Conservation (phyloP, 805 yeast genomes). For the Monosporozyma unispora region DNA sequence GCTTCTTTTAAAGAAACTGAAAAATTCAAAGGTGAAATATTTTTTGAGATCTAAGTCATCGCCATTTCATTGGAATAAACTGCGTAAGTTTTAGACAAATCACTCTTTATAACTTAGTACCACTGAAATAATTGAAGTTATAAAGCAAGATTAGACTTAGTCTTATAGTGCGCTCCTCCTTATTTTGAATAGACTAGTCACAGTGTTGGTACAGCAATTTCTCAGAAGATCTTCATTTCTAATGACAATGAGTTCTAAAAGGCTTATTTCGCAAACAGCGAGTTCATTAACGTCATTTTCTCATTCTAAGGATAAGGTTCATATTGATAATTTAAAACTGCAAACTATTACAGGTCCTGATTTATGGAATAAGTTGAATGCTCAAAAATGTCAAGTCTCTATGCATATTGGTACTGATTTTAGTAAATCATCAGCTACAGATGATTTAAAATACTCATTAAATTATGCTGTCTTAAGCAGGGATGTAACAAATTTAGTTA, state of each 20-base stretch:
- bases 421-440: constrained; percentile 63
- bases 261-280: not conserved
- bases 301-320: constrained; percentile 21
- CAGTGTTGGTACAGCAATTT: not conserved
- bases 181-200: too few relatives aligned
- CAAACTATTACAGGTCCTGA: constrained; percentile 63
- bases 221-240: not conserved
- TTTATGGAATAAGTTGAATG: constrained; percentile 59
- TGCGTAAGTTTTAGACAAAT: not conserved
- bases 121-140: not conserved
- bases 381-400: constrained; percentile 58
- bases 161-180: too few relatives aligned
- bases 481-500: constrained; percentile 46
- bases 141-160: too few relatives aligned
- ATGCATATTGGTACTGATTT: constrained; percentile 59
- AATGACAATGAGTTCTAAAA: not conserved
- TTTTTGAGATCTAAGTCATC: not conserved
- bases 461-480: constrained; percentile 82
- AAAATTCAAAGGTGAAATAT: not conserved
- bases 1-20: not conserved
- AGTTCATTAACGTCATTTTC: not conserved
- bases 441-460: constrained; percentile 72
- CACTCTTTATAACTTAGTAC: not conserved
- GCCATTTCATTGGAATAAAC: not conserved
- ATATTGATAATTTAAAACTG: constrained; percentile 49